Base-by-base conservation (phyloP, 2,329 filamentous ascomycete species). In the Onygenales sp. region DNA sequence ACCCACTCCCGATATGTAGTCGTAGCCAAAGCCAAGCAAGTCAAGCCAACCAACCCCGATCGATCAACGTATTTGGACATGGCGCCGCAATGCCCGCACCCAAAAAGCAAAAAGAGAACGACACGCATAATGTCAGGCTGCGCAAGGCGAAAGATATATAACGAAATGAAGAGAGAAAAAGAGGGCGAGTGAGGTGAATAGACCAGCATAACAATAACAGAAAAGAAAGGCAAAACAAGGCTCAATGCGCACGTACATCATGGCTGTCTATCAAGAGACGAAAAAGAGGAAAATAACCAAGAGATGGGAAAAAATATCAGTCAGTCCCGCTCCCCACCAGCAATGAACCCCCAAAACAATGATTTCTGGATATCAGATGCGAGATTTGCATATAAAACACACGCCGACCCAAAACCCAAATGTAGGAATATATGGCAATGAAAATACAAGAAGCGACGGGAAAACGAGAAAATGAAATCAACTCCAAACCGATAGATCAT, bases 181-280 rank as follows among this genome's bases (percentile, higher is more conserved):
- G 21, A 27, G 21, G 21, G 21, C 21, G 21, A 27, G 21, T 27
- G 51, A 58, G 54, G 56, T 54, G 56, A 56, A 52, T 61, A 57
- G 51, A 60, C 57, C 53, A 59, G 54, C 53, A 57, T 53, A 59
- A 60, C 54, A 33, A 51, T 9, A 6, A 48, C 10, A 32, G 11
- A 32, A 8, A 27, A 7, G 3, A 48, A 32, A 17, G 10, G 10
- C 8, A 32, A 27, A 32, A 13, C 32, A 44, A 50, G 43, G 38
- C 11, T 33, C 21, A 44, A 55, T 54, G 52, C 53, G 51, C 48
- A 48, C 53, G 51, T 55, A 55, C 50, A 55, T 55, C 54, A 55
- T 55, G 43, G 49, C 50, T 52, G 50, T 52, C 50, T 55, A 52
- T 53, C 33, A 44, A 45, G 41, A 42, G 21, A 38, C 43, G 42